Evolutionary conservation across 1,284 basidiomycete species (phyloP).

Genomic region (Ceratobasidium sp.): DNA sequence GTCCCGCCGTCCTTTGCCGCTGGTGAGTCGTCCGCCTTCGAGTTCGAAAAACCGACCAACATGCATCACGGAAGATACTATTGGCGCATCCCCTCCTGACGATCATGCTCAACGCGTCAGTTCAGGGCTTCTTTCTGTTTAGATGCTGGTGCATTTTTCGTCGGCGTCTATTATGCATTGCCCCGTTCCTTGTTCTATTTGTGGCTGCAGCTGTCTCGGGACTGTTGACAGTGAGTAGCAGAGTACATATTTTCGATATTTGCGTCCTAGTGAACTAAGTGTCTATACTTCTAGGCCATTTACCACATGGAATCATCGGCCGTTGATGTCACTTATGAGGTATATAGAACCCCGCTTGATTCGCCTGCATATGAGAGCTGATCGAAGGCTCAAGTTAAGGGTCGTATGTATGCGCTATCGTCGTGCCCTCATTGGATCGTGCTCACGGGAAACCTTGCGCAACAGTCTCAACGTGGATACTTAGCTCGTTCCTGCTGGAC

Average conservation of each 20-base stretch:
- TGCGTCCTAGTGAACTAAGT: background rate
- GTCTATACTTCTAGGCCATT: background rate
- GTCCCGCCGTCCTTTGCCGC: background rate
- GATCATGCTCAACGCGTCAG: background rate
- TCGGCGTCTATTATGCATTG: background rate
- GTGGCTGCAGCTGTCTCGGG: background rate
- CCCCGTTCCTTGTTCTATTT: background rate
- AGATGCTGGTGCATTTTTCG: slow-evolving; percentile 25
- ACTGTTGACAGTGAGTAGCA: background rate
- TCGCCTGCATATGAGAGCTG: background rate
- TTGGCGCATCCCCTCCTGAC: background rate
- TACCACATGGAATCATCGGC: background rate
- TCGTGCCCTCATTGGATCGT: background rate
- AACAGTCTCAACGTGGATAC: slow-evolving; percentile 14
- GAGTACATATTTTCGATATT: background rate
- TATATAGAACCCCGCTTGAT: background rate
- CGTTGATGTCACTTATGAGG: background rate
- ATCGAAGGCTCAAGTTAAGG: background rate
- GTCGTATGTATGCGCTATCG: background rate
- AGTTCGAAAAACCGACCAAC: background rate
- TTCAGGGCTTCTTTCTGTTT: slow-evolving; percentile 20
- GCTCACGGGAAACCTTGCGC: background rate
- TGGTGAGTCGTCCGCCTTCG: background rate
- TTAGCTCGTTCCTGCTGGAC: slow-evolving; percentile 19
- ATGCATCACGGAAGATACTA: background rate